Conservation (phyloP, 1,284 basidiomycete genomes). For the Boletus subluridellus region DNA sequence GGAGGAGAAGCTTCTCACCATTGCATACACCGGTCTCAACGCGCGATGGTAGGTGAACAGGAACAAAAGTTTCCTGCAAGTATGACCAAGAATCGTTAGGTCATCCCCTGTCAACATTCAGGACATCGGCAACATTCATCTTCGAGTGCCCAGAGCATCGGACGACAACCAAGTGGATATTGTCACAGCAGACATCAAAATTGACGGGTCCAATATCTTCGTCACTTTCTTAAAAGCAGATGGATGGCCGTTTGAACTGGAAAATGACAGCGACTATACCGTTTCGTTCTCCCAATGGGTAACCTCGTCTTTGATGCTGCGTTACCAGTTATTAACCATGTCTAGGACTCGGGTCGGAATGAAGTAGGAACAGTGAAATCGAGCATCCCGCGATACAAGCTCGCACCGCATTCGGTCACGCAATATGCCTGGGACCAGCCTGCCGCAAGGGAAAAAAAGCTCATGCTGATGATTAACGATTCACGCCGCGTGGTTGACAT, state of each 20-base stretch:
- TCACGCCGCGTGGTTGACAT: slow-evolving; percentile 81
- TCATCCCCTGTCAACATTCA: slow-evolving; percentile 90
- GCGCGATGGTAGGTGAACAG: slow-evolving; percentile 66
- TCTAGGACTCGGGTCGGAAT: slow-evolving; percentile 51
- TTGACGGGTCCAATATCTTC: slow-evolving; percentile 90
- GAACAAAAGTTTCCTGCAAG: neutral
- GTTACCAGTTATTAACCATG: slow-evolving; percentile 5
- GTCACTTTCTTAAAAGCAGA: slow-evolving; percentile 71
- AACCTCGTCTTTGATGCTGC: slow-evolving; percentile 18
- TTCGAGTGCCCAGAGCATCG: slow-evolving; percentile 56
- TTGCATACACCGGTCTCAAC: slow-evolving; percentile 84
- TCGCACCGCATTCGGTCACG: slow-evolving; percentile 56
- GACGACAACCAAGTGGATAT: slow-evolving; percentile 52
- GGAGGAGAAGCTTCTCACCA: slow-evolving; percentile 70
- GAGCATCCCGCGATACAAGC: slow-evolving; percentile 46
- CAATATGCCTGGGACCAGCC: slow-evolving; percentile 96
- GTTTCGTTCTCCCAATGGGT: slow-evolving; percentile 80
- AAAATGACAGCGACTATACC: slow-evolving; percentile 81
- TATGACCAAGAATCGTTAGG: slow-evolving; percentile 46
- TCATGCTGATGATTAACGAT: slow-evolving; percentile 66
- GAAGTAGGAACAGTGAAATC: slow-evolving; percentile 38
- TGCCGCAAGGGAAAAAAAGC: slow-evolving; percentile 78
- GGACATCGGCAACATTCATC: slow-evolving; percentile 83
- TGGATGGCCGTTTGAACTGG: slow-evolving; percentile 87
- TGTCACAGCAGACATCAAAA: slow-evolving; percentile 78